A percentile compares a stretch with the other conserved stretches of the same genome.
Evolutionary conservation across 140 eudicot genomes (phyloP).

Genomic region (Stevia rebaudiana): DNA sequence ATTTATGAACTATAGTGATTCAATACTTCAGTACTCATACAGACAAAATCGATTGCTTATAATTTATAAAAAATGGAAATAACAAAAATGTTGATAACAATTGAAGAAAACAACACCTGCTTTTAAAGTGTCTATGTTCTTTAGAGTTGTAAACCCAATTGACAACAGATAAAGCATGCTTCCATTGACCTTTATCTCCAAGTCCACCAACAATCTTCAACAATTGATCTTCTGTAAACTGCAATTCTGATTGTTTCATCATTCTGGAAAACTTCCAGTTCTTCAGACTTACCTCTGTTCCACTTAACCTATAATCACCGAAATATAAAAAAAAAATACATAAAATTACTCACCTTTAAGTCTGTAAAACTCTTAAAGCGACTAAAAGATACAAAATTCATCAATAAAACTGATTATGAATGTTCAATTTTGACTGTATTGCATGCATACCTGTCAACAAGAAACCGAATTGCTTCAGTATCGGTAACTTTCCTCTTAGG

Average conservation of each 20-base stretch:
- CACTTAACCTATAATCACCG: slow-evolving; percentile 50
- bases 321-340: background rate
- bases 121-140: slow-evolving; percentile 59
- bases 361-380: background rate
- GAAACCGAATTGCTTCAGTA: slow-evolving; percentile 56
- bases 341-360: background rate
- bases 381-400: background rate
- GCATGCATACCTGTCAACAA: slow-evolving; percentile 51
- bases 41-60: background rate
- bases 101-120: slow-evolving; percentile 54
- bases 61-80: too few relatives aligned
- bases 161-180: slow-evolving; percentile 74
- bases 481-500: slow-evolving; percentile 41
- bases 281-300: slow-evolving; percentile 63
- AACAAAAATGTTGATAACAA: background rate
- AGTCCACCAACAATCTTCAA: slow-evolving; percentile 70
- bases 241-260: slow-evolving; percentile 71
- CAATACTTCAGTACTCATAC: background rate
- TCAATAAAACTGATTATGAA: background rate
- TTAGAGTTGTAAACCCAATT: slow-evolving; percentile 72
- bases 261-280: slow-evolving; percentile 74
- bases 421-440: background rate
- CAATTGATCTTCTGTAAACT: slow-evolving; percentile 78
- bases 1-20: background rate
- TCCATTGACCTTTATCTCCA: slow-evolving; percentile 78